A percentile compares a stretch with the other conserved stretches of the same genome.
These are phyloP conservation scores for Gossypium ekmanianum DNA, from an alignment of 345 rosid species.

Conservation along the genomic window DNA sequence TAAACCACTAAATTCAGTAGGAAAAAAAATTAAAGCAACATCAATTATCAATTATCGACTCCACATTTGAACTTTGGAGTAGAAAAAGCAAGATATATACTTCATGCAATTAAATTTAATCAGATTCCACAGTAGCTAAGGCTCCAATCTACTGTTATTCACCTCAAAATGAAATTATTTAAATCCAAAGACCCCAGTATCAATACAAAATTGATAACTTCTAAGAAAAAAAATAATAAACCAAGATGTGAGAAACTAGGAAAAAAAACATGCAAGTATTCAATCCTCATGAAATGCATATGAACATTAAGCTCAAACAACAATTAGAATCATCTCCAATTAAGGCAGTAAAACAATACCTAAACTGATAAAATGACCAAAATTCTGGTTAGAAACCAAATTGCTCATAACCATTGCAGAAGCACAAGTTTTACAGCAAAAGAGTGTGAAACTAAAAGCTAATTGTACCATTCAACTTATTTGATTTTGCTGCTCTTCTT, in stretches of 20 bases:
- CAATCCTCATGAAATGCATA: constrained; percentile 16
- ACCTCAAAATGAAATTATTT: not conserved
- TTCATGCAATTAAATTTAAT: not conserved
- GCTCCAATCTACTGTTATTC: not conserved
- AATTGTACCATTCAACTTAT: constrained; percentile 28
- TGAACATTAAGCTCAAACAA: not conserved
- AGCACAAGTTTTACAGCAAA: not conserved
- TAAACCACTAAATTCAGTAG: not conserved
- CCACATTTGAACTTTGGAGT: not conserved
- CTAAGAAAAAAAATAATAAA: not conserved
- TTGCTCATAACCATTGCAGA: constrained; percentile 68
- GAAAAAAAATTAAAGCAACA: not conserved
- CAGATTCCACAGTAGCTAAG: not conserved
- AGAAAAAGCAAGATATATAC: not conserved
- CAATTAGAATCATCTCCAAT: not conserved
- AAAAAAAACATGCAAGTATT: not conserved
- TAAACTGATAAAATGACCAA: constrained; percentile 50
- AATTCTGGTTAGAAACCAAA: constrained; percentile 64
- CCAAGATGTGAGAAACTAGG: not conserved
- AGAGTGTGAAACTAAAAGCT: constrained; percentile 22
- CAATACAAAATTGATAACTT: not conserved
- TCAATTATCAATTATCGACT: not conserved
- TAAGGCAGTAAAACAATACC: constrained; percentile 31
- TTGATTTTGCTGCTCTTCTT: too few species aligned
- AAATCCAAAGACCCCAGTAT: not conserved